Percentiles rank a stretch among this genome's conserved stretches.
These are phyloP conservation scores for Sclerospora graminicola DNA, from an alignment of 352 stramenopile genomes.

Conservation along the genomic window DNA sequence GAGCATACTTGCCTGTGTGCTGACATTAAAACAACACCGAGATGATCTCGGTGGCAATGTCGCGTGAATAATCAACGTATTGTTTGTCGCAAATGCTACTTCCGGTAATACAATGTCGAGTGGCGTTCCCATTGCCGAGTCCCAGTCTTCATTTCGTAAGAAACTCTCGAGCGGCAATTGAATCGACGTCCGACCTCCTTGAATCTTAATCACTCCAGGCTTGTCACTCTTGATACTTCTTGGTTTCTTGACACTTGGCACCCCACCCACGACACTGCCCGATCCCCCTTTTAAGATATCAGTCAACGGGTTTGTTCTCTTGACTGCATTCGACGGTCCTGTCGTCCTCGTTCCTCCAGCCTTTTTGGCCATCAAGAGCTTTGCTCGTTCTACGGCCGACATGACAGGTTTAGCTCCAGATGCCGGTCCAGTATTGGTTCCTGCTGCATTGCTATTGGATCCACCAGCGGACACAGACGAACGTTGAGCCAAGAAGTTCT, in stretches of 20 bases:
- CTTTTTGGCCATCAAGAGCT: slow-evolving; percentile 74
- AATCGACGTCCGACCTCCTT: slow-evolving; percentile 62
- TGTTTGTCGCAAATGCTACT: slow-evolving; percentile 73
- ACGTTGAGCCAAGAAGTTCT: slow-evolving; percentile 55
- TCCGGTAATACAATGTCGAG: slow-evolving; percentile 62
- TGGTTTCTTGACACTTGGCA: slow-evolving; percentile 49
- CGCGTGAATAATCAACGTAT: slow-evolving; percentile 76
- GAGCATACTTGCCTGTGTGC: slow-evolving; percentile 58
- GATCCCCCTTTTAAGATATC: slow-evolving; percentile 66
- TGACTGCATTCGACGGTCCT: slow-evolving; percentile 26
- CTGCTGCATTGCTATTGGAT: slow-evolving; percentile 5
- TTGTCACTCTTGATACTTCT: slow-evolving; percentile 63
- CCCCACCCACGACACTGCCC: slow-evolving; percentile 51
- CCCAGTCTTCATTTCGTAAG: slow-evolving; percentile 66
- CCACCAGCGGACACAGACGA: slow-evolving; percentile 3
- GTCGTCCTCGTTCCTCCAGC: slow-evolving; percentile 12
- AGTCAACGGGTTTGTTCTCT: slow-evolving; percentile 64
- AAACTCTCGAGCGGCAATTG: slow-evolving; percentile 74
- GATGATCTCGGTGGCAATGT: slow-evolving; percentile 51
- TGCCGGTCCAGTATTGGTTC: not conserved
- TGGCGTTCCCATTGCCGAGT: slow-evolving; percentile 43
- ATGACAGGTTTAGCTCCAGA: slow-evolving; percentile 24
- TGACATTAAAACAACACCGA: slow-evolving; percentile 72
- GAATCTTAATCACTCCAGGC: slow-evolving; percentile 67
- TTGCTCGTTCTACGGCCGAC: slow-evolving; percentile 61